Evolutionary conservation across 129 eudicot genomes (phyloP).

Genomic region (Solidago caesia): DNA sequence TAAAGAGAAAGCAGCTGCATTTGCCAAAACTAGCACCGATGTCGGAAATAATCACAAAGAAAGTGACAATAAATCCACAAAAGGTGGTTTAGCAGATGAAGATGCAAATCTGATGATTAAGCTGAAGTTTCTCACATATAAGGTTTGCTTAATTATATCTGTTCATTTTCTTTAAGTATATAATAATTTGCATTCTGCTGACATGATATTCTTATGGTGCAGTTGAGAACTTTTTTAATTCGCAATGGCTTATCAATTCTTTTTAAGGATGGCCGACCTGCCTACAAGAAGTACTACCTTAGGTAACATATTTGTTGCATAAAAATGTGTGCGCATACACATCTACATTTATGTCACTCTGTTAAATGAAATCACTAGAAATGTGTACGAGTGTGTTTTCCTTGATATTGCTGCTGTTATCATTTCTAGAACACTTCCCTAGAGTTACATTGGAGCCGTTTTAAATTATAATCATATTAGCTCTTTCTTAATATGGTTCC

Average conservation of each 20-base stretch:
- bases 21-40: constrained; percentile 33
- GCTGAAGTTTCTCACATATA: constrained; percentile 87
- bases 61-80: constrained; percentile 31
- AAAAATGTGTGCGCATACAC: background rate
- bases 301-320: constrained; percentile 39
- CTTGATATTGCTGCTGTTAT: background rate
- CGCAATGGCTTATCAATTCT: constrained; percentile 82
- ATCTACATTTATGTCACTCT: background rate
- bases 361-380: no score
- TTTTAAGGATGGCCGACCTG: constrained; percentile 87
- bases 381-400: background rate
- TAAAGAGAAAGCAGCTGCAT: constrained; percentile 53
- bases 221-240: constrained; percentile 88
- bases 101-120: constrained; percentile 97
- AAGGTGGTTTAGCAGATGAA: constrained; percentile 79
- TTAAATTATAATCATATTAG: background rate
- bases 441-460: background rate
- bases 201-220: constrained; percentile 21
- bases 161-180: background rate
- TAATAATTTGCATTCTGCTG: constrained; percentile 7
- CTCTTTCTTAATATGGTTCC: background rate
- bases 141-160: constrained; percentile 43
- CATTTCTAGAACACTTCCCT: background rate
- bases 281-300: constrained; percentile 76
- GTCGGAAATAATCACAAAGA: constrained; percentile 29